Base-by-base conservation (phyloP, 106 monocot species). In the Amphibolis antarctica region DNA sequence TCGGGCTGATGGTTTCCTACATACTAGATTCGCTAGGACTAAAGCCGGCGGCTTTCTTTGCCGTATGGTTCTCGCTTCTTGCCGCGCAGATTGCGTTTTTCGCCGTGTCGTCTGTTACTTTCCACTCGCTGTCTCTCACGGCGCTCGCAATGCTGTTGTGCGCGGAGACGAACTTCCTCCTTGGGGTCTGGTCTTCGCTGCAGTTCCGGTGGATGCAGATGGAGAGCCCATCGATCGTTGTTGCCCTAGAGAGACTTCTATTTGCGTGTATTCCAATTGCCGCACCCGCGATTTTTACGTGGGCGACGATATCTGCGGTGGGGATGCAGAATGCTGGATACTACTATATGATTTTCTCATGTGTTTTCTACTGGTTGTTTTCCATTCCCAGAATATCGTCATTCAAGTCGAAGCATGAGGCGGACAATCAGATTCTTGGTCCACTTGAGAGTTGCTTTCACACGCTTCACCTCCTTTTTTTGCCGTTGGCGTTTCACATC, bases 181-280 rank as follows among this genome's bases (percentile, higher is more conserved):
- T 98, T 25, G 91, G 91, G 31, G 71, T 85, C 42, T 98, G 98
- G 98, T 66, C 80, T 10, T 87, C 98, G 27, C 76, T 98, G 51
- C 81, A 98, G 59, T 91, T 98, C 70, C 66, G 74, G 4, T 98
- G 84, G 85, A 73, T 98, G 66, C 86, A 85, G 73, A 72, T 98
- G 64, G 87, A 98, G 76, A 79, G 77, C 62, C 87, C 87, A 4
- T 69, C 84, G 42, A 74, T 98, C 18, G 70, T 69, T 17, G 43
- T 50, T 23, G 70, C 84, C 53, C 85, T 98, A 4, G 98, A 98
- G 63, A 77, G 91, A 30, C 59, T 98, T 17, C 80, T 98, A 58
- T 98, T 98, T 17, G 84, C 90, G 10, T 91, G 84, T 68, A 50
- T 85, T 28, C 98, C 98, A 10, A 46, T 98, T 22, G 62, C 73